Conservation (phyloP, 1,284 basidiomycete species). For the Stereum hirsutum region DNA sequence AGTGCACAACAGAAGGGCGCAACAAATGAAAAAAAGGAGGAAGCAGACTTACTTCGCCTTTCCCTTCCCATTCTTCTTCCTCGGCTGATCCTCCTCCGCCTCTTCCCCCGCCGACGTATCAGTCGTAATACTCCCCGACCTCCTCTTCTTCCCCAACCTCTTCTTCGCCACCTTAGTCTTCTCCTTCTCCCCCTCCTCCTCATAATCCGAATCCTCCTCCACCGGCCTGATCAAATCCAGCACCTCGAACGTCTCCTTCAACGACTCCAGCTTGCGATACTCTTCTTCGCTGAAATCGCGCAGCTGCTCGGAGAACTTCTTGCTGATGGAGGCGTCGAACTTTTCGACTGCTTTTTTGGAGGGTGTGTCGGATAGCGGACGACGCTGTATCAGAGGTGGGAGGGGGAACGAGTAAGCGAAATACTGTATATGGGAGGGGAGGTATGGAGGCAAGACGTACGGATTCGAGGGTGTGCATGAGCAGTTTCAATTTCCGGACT, state of each 20-base stretch:
- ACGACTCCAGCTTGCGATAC: conserved; percentile 46
- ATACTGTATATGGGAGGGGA: neutral
- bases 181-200: conserved; percentile 10
- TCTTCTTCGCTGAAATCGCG: conserved; percentile 65
- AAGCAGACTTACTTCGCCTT: conserved; percentile 20
- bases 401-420: neutral
- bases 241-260: conserved; percentile 57
- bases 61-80: conserved; percentile 18
- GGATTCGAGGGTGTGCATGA: conserved; percentile 47
- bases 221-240: conserved; percentile 44
- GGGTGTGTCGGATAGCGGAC: conserved; percentile 60
- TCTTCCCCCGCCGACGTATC: conserved; percentile 18
- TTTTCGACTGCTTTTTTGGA: conserved; percentile 64
- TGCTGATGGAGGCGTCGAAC: conserved; percentile 53
- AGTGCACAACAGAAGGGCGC: too few relatives aligned
- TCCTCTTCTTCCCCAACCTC: conserved; percentile 26
- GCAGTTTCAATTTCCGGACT: conserved; percentile 52
- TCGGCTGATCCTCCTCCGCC: conserved; percentile 17
- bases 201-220: conserved; percentile 40
- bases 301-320: conserved; percentile 49
- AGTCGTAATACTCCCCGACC: conserved; percentile 27
- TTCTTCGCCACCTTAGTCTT: conserved; percentile 26
- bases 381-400: conserved; percentile 38
- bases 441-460: conserved; percentile 31
- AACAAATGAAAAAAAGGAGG: too few relatives aligned